Evolutionary conservation across 2,329 filamentous ascomycete genomes (phyloP), one percentile per base, ranked within the genome.

Genomic region (Pyrenophora seminiperda): DNA sequence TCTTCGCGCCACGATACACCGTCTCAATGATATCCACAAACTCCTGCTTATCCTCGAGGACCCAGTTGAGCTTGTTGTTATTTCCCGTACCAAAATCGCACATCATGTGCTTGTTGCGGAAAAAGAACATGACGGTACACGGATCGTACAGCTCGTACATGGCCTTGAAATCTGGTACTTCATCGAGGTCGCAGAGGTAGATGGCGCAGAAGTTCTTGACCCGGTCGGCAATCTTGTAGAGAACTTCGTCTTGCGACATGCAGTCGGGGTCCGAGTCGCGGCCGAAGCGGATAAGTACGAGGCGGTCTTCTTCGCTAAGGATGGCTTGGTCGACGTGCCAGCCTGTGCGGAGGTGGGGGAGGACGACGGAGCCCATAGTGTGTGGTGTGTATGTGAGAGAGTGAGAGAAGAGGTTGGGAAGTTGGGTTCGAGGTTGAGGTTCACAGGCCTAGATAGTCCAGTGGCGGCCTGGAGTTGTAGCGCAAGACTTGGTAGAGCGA

Each of bases 271-370:
- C 89, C 71, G 84, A 85, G 74, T 96, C 91, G 63, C 91, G 86
- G 39, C 92, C 92, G 76, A 97, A 97, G 59, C 93, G 88, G 72
- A 97, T 96, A 33, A 96, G 87, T 10, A 96, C 91, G 1, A 97
- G 85, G 40, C 93, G 88, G 70, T 97, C 93, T 71, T 96, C 91
- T 77, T 97, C 67, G 27, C 54, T 62, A 41, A 74, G 64, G 70
- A 97, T 97, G 58, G 92, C 91, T 77, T 97, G 92, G 80, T 97
- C 94, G 69, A 99, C 94, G 75, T 99, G 94, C 94, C 93, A 99
- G 74, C 90, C 94, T 33, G 89, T 92, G 63, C 84, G 84, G 38
- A 99, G 83, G 75, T 97, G 93, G 37, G 93, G 93, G 44, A 99
- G 85, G 41, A 96, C 89, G 56, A 97, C 89, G 66, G 91, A 96